phyloP scores from a whole-genome alignment of 139 green algal species.

The Tetraselmis chui region DNA sequence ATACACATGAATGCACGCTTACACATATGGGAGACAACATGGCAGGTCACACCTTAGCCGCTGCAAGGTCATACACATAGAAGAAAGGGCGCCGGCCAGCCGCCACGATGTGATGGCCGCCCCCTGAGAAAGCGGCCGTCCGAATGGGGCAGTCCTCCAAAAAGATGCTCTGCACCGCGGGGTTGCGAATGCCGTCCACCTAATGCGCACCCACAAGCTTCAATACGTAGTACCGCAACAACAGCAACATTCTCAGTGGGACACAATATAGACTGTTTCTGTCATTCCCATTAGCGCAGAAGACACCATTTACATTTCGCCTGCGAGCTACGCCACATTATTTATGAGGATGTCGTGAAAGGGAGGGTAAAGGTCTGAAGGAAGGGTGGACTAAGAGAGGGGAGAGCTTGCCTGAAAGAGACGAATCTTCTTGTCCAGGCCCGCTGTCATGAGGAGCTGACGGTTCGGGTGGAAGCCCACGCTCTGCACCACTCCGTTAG shows the following conservation, averaged over 20 bases:
- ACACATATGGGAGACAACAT: too few relatives aligned
- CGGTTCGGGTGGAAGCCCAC: conserved; percentile 77
- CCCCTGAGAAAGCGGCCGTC: conserved; percentile 65
- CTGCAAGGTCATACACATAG: conserved; percentile 79
- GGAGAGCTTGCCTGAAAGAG: conserved; percentile 68
- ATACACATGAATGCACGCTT: too few relatives aligned
- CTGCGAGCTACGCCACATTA: too few relatives aligned
- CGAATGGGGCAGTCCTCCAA: conserved; percentile 83
- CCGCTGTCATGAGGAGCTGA: conserved; percentile 81
- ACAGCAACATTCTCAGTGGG: too few relatives aligned
- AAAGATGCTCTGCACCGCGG: conserved; percentile 68
- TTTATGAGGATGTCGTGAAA: too few relatives aligned
- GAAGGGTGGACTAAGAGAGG: too few relatives aligned
- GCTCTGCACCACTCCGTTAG: conserved; percentile 50
- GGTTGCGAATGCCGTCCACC: conserved; percentile 77
- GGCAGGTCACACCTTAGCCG: not conserved
- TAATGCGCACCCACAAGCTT: too few relatives aligned
- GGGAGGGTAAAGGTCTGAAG: too few relatives aligned
- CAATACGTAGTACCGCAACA: too few relatives aligned
- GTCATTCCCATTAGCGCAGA: too few relatives aligned
- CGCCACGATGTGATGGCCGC: conserved; percentile 47
- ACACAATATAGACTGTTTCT: too few relatives aligned
- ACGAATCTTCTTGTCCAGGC: conserved; percentile 77
- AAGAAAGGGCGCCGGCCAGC: conserved; percentile 71
- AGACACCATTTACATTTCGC: too few relatives aligned